A percentile compares a stretch with the other conserved stretches of the same genome.
phyloP scores from a whole-genome alignment of 352 stramenopile genomes.

The Phytophthora fragariae region DNA sequence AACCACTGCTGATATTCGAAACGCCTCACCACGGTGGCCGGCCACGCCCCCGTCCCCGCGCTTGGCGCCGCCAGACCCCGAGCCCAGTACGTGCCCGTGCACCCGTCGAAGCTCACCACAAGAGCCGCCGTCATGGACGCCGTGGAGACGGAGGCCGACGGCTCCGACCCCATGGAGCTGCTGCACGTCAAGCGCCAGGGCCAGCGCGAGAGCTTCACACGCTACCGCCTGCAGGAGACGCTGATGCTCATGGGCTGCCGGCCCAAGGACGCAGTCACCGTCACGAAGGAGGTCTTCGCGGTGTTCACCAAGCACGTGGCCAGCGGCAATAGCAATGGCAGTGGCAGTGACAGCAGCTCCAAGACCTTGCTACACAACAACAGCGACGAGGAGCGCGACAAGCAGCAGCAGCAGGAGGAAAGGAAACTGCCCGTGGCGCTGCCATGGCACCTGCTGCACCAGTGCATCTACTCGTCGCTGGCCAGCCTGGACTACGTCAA shows the following conservation, averaged over 20 bases:
- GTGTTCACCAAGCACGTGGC: constrained; percentile 65
- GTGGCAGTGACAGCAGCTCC: not conserved
- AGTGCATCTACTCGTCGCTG: constrained; percentile 85
- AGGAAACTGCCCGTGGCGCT: constrained; percentile 33
- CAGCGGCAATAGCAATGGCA: constrained; percentile 14
- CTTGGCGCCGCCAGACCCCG: not conserved
- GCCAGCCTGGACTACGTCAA: constrained; percentile 86
- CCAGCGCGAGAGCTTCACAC: constrained; percentile 72
- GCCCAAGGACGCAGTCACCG: constrained; percentile 72
- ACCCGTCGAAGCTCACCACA: not conserved
- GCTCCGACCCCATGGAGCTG: constrained; percentile 82
- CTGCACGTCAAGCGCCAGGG: constrained; percentile 67
- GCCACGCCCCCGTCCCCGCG: constrained; percentile 25
- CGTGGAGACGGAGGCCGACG: constrained; percentile 61
- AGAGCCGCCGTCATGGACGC: constrained; percentile 51
- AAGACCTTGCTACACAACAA: constrained; percentile 5
- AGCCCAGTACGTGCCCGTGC: constrained; percentile 22
- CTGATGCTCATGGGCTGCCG: constrained; percentile 90
- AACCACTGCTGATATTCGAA: not conserved
- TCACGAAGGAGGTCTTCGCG: constrained; percentile 74
- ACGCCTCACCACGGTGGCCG: too few relatives aligned
- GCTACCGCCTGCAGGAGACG: constrained; percentile 87
- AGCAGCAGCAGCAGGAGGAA: not conserved
- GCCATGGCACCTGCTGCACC: constrained; percentile 80
- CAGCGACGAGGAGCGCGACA: constrained; percentile 16